Percentiles rank a stretch among this genome's conserved stretches.
These are phyloP conservation scores for Pseudogymnoascus sp. DNA, from an alignment of 2,329 filamentous ascomycete species.

Conservation along the genomic window DNA sequence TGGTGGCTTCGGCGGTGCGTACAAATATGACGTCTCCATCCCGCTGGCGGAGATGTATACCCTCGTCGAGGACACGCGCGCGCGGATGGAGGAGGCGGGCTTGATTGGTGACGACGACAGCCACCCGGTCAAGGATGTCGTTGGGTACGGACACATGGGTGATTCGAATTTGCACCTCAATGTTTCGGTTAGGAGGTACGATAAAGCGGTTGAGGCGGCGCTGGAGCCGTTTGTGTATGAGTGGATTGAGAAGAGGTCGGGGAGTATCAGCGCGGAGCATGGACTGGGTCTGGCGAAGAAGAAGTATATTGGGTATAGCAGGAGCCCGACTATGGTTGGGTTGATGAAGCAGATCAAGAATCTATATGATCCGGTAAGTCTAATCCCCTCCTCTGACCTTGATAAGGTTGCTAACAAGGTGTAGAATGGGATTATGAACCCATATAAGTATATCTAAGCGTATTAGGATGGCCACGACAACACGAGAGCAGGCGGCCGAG, in stretches of 20 bases:
- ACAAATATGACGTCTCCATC: conserved; percentile 98
- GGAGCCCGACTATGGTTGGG: conserved; percentile 75
- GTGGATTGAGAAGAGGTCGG: conserved; percentile 82
- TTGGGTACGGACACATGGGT: conserved; percentile 97
- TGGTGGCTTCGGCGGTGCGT: conserved; percentile 86
- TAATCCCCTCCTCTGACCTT: neutral
- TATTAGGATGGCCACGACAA: neutral
- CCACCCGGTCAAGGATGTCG: conserved; percentile 77
- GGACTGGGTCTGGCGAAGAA: conserved; percentile 93
- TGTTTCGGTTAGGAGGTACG: conserved; percentile 73
- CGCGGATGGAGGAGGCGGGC: conserved; percentile 63
- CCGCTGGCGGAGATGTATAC: conserved; percentile 80
- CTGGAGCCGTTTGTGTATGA: conserved; percentile 96
- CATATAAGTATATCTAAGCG: conserved; percentile 82
- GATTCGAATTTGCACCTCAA: conserved; percentile 95
- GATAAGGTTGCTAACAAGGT: conserved; percentile 17
- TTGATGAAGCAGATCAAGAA: conserved; percentile 95
- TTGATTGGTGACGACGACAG: conserved; percentile 70
- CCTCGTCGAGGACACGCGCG: conserved; percentile 77
- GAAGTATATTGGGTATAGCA: conserved; percentile 87
- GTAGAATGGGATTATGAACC: conserved; percentile 97
- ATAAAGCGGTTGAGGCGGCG: conserved; percentile 75
- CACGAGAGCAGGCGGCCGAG: neutral
- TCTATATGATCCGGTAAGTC: conserved; percentile 83
- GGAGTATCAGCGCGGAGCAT: conserved; percentile 96